These are phyloP conservation scores for Podospora australis DNA, from an alignment of 495 filamentous ascomycete genomes.

Conservation along the genomic window DNA sequence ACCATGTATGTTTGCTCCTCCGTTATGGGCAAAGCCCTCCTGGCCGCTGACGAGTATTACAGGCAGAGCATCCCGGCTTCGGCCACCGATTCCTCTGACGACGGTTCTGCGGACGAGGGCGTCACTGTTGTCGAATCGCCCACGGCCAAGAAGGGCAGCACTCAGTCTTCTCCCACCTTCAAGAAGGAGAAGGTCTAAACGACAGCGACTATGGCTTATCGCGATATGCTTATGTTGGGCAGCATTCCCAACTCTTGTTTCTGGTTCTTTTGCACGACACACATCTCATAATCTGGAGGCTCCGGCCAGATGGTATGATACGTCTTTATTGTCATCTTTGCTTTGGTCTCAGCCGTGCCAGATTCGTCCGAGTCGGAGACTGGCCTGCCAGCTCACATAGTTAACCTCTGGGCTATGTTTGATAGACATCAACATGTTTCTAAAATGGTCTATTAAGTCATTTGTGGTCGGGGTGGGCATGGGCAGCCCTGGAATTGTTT, in stretches of 20 bases:
- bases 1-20: slow-evolving; percentile 21
- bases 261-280: slow-evolving; percentile 12
- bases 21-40: neutral
- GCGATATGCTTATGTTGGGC: slow-evolving; percentile 2
- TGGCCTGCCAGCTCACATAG: slow-evolving; percentile 26
- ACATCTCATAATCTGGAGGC: slow-evolving; percentile 18
- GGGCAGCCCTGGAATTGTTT: slow-evolving; percentile 20
- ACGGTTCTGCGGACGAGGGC: slow-evolving; percentile 39
- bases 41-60: slow-evolving; percentile 22
- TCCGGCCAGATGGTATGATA: slow-evolving; percentile 19
- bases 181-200: slow-evolving; percentile 37
- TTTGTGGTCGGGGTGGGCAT: slow-evolving; percentile 17
- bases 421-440: slow-evolving; percentile 17
- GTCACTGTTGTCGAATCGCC: slow-evolving; percentile 46
- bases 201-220: slow-evolving; percentile 4
- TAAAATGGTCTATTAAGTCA: slow-evolving; percentile 19
- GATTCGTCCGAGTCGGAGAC: slow-evolving; percentile 2
- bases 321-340: slow-evolving; percentile 25
- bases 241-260: slow-evolving; percentile 5
- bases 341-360: slow-evolving; percentile 8
- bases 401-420: slow-evolving; percentile 20
- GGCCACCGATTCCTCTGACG: slow-evolving; percentile 32
- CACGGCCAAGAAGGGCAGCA: slow-evolving; percentile 43
- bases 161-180: slow-evolving; percentile 42
- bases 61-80: slow-evolving; percentile 23